Percentiles rank a stretch among this genome's conserved stretches.
phyloP scores from a whole-genome alignment of 352 stramenopile genomes.

The Hyaloperonospora brassicae region DNA sequence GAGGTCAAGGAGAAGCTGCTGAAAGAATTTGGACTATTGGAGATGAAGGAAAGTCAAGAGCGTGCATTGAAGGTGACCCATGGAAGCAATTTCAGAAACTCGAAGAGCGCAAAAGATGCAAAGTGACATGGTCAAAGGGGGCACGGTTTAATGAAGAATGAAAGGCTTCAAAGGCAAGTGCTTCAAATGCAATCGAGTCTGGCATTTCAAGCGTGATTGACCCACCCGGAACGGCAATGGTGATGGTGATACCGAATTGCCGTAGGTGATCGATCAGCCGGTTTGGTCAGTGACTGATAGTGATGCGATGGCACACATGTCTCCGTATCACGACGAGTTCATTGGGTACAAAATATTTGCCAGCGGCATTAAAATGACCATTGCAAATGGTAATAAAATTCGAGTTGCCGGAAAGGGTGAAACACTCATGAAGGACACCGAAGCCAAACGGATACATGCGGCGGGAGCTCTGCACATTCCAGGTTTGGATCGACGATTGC shows the following conservation, averaged over 20 bases:
- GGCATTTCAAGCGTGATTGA: neutral
- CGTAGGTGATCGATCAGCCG: neutral
- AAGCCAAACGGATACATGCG: too few relatives aligned
- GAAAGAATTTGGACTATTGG: neutral
- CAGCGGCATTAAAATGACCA: neutral
- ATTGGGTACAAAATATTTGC: neutral
- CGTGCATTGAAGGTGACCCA: neutral
- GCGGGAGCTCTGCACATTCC: too few relatives aligned
- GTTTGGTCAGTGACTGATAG: neutral
- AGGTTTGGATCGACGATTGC: too few relatives aligned
- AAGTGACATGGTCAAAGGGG: neutral
- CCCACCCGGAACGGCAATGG: neutral
- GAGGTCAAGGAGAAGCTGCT: conserved; percentile 8
- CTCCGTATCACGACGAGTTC: neutral
- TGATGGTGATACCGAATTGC: neutral
- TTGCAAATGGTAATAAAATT: neutral
- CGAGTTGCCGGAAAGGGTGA: too few relatives aligned
- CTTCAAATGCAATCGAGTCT: neutral
- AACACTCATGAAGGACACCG: too few relatives aligned
- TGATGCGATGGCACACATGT: neutral
- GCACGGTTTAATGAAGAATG: neutral
- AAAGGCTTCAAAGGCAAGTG: conserved; percentile 1
- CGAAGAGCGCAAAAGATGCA: neutral
- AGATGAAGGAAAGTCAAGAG: neutral
- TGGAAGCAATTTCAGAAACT: neutral